phyloP scores from a whole-genome alignment of 768 basidiomycete genomes.

The Russula griseocarnosa region DNA sequence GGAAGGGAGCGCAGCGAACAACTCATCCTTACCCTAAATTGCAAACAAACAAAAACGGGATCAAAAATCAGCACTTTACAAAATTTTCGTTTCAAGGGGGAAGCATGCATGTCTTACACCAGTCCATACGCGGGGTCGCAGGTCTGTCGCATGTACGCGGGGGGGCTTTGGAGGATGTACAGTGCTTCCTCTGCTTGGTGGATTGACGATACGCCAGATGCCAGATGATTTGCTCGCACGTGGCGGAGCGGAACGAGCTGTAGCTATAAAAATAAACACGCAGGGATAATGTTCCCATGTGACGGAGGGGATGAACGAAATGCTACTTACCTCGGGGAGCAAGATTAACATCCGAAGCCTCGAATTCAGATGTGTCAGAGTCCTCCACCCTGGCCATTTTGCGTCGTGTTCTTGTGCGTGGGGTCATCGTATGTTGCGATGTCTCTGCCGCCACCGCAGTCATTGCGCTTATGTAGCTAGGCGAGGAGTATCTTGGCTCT shows the following conservation, averaged over 20 bases:
- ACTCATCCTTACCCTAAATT: constrained; percentile 16
- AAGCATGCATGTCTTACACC: constrained; percentile 11
- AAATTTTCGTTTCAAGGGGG: neutral
- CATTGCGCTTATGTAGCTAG: too few relatives aligned
- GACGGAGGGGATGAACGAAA: neutral
- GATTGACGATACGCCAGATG: constrained; percentile 14
- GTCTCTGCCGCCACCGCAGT: neutral
- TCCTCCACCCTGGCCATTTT: neutral
- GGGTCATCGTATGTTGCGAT: neutral
- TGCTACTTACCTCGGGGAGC: neutral
- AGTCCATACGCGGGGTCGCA: constrained; percentile 21
- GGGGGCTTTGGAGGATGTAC: neutral
- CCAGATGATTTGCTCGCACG: constrained; percentile 5
- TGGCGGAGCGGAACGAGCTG: neutral
- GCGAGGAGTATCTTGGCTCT: neutral
- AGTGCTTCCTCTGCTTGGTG: neutral
- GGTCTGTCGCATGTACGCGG: neutral
- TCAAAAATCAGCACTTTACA: neutral
- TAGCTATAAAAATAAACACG: neutral
- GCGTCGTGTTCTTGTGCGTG: neutral
- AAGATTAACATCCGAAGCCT: neutral
- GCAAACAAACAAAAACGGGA: neutral
- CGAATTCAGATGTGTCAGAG: neutral
- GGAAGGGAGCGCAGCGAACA: constrained; percentile 18
- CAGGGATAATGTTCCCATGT: neutral